These are phyloP conservation scores for Sonneratia alba DNA, from an alignment of 345 rosid genomes.

Conservation along the genomic window DNA sequence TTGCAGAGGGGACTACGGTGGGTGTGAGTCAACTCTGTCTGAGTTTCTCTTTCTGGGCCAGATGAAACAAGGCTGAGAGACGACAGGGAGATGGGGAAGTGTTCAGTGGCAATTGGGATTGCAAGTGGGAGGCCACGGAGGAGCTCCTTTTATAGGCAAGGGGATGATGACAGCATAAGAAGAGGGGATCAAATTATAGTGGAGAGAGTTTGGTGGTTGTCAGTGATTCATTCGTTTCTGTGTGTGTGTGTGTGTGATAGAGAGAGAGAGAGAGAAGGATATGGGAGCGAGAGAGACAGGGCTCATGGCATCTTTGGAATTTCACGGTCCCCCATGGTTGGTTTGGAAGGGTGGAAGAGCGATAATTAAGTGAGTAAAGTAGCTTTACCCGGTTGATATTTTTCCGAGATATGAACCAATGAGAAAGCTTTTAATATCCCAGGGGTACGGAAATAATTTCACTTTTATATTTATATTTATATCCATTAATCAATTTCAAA, in stretches of 20 bases:
- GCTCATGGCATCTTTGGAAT: background rate
- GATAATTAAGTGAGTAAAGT: background rate
- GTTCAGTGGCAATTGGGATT: background rate
- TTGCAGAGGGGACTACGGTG: background rate
- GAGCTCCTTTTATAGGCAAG: background rate
- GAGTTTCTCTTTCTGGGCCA: too few species aligned
- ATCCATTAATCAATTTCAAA: too few species aligned
- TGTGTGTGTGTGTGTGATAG: background rate
- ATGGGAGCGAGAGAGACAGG: background rate
- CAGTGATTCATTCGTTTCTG: background rate
- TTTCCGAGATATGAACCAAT: background rate
- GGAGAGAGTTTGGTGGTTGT: background rate
- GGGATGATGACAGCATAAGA: background rate
- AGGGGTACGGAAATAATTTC: too few species aligned
- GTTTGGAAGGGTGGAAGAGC: background rate
- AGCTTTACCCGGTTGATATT: background rate
- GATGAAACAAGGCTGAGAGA: background rate
- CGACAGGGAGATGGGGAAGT: too few species aligned
- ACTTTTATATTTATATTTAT: too few species aligned
- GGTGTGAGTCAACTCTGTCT: background rate
- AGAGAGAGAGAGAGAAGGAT: background rate
- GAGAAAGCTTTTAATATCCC: background rate
- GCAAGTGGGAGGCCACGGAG: background rate
- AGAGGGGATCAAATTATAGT: background rate
- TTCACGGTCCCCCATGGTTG: background rate